Evolutionary conservation across 2,329 filamentous ascomycete genomes (phyloP).

Genomic region (Trichocomaceae sp.): DNA sequence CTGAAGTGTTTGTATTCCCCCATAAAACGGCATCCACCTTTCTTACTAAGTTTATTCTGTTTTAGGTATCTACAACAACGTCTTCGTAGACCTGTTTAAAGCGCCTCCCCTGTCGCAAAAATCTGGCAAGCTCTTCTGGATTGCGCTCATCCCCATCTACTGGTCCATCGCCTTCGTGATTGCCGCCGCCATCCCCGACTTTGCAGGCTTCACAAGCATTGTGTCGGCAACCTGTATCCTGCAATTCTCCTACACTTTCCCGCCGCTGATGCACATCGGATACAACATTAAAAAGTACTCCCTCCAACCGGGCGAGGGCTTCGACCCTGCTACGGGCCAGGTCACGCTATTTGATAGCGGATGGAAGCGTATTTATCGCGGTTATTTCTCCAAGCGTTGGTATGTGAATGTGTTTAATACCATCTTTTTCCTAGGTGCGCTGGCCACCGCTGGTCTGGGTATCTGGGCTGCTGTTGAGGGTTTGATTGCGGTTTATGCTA

Average conservation of each 20-base stretch:
- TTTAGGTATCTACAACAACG: conserved; percentile 38
- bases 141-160: conserved; percentile 34
- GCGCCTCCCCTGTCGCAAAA: conserved; percentile 33
- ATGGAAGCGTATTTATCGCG: conserved; percentile 10
- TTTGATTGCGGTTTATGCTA: background rate
- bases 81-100: conserved; percentile 37
- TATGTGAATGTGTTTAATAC: background rate
- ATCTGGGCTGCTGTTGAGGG: background rate
- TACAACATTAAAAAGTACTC: conserved; percentile 22
- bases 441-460: background rate
- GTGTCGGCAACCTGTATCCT: conserved; percentile 41
- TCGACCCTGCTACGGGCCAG: conserved; percentile 18
- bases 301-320: conserved; percentile 21
- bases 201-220: conserved; percentile 31
- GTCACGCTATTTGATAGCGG: conserved; percentile 14
- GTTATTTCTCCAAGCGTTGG: background rate
- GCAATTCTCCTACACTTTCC: conserved; percentile 45
- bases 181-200: conserved; percentile 39
- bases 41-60: background rate
- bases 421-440: background rate
- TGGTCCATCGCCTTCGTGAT: conserved; percentile 41
- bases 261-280: conserved; percentile 29
- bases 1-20: conserved; percentile 24
- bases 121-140: conserved; percentile 36
- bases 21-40: too few species aligned